A percentile compares a stretch with the other conserved stretches of the same genome.
Conservation (phyloP, 1,139 yeast genomes). For the Yamadazyma mexicana region DNA sequence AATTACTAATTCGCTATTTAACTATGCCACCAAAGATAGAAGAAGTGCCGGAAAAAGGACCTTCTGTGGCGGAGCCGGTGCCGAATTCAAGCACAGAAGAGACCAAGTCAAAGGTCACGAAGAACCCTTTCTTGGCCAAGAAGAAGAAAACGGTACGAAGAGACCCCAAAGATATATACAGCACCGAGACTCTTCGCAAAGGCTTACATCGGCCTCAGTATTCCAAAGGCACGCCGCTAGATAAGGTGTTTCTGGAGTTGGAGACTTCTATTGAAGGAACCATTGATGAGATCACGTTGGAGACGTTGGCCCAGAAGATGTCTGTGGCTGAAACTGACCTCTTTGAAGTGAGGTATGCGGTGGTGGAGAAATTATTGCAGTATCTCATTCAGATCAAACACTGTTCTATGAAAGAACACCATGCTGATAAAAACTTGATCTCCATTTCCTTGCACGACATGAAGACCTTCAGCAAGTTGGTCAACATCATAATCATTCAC, state of each 20-base stretch:
- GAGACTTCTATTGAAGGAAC: slow-evolving; percentile 27
- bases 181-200: slow-evolving; percentile 21
- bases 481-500: slow-evolving; percentile 63
- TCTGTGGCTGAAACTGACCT: slow-evolving; percentile 1
- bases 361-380: slow-evolving; percentile 30
- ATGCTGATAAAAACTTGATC: slow-evolving; percentile 43
- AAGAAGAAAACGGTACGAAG: slow-evolving; percentile 34
- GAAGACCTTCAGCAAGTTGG: slow-evolving; percentile 64
- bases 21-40: slow-evolving; percentile 31
- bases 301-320: slow-evolving; percentile 1
- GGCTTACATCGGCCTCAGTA: slow-evolving; percentile 39
- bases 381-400: slow-evolving; percentile 37
- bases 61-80: no score
- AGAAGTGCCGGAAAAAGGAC: slow-evolving; percentile 13
- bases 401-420: slow-evolving; percentile 25
- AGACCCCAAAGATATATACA: slow-evolving; percentile 34
- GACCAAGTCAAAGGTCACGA: no score
- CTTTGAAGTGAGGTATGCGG: slow-evolving; percentile 19
- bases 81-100: no score
- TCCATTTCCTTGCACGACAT: slow-evolving; percentile 83
- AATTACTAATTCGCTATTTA: background rate
- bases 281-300: slow-evolving; percentile 25
- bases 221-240: slow-evolving; percentile 34
- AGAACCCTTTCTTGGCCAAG: slow-evolving; percentile 34
- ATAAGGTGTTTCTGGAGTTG: slow-evolving; percentile 32